Evolutionary conservation across 169 alveolate species (phyloP).

Genomic region (Eimeria praecox): DNA sequence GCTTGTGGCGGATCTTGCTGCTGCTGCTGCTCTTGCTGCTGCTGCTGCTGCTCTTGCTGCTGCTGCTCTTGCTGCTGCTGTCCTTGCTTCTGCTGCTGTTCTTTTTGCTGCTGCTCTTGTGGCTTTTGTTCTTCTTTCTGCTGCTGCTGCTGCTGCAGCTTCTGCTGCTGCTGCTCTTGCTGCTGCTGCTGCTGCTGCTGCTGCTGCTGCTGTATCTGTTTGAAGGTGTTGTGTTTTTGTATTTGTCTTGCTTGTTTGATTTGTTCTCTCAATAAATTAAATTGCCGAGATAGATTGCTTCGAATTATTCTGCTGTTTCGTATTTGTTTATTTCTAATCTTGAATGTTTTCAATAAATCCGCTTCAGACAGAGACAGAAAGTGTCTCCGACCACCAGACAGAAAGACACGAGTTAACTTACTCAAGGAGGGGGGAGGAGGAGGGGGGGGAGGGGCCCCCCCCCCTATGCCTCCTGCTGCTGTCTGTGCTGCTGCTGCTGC

Average conservation of each 20-base stretch:
- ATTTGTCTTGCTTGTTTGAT: neutral
- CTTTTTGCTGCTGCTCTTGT: neutral
- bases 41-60: constrained; percentile 7
- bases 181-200: neutral
- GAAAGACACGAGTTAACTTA: neutral
- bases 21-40: constrained; percentile 12
- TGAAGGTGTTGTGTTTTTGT: too few species aligned
- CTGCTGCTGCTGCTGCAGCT: constrained; percentile 3
- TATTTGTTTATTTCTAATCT: neutral
- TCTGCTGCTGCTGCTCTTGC: too few species aligned
- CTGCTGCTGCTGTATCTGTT: too few species aligned
- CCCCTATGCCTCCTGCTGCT: too few species aligned
- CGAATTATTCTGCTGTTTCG: neutral
- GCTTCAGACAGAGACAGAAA: neutral
- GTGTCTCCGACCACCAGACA: neutral
- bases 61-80: neutral
- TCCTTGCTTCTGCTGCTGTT: constrained; percentile 17
- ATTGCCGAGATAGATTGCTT: neutral
- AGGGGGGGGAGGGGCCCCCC: constrained; percentile 40
- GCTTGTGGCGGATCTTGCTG: too few species aligned
- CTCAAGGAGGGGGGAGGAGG: too few species aligned
- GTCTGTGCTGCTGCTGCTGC: too few species aligned
- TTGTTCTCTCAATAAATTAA: neutral
- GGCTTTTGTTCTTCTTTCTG: neutral
- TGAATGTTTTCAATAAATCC: neutral